These are phyloP conservation scores for Lepiota subincarnata DNA, from an alignment of 768 basidiomycete genomes.

Conservation along the genomic window DNA sequence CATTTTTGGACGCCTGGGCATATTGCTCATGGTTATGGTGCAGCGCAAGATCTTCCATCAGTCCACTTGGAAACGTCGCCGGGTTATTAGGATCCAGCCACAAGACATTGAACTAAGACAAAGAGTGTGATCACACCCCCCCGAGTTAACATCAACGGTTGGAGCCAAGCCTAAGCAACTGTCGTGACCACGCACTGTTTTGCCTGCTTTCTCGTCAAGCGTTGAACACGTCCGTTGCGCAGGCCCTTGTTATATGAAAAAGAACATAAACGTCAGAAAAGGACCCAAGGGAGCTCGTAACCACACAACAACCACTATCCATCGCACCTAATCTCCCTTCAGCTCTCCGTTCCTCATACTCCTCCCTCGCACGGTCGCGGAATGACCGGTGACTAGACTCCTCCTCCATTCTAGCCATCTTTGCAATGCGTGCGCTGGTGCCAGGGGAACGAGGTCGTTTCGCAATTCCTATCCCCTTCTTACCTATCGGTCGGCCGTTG, in stretches of 20 bases:
- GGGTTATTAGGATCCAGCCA: slow-evolving; percentile 69
- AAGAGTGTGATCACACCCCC: slow-evolving; percentile 2
- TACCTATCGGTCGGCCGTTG: slow-evolving; percentile 44
- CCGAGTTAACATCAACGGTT: neutral
- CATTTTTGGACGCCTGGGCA: slow-evolving; percentile 21
- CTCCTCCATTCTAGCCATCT: slow-evolving; percentile 76
- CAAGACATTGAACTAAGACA: slow-evolving; percentile 70
- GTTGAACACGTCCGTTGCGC: slow-evolving; percentile 72
- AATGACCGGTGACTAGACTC: slow-evolving; percentile 52
- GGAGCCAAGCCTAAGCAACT: neutral
- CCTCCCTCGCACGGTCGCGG: slow-evolving; percentile 65
- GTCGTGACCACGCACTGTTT: slow-evolving; percentile 45
- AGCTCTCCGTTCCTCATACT: slow-evolving; percentile 74
- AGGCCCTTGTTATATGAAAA: slow-evolving; percentile 31
- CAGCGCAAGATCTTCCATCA: slow-evolving; percentile 52
- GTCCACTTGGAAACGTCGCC: slow-evolving; percentile 61
- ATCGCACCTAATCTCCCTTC: slow-evolving; percentile 56
- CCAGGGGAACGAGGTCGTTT: slow-evolving; percentile 69
- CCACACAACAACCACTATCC: slow-evolving; percentile 7
- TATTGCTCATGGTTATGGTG: slow-evolving; percentile 29
- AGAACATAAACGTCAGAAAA: slow-evolving; percentile 3
- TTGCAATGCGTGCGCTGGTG: slow-evolving; percentile 59
- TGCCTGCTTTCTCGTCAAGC: slow-evolving; percentile 71
- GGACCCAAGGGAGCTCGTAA: slow-evolving; percentile 3
- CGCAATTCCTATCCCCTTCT: slow-evolving; percentile 68